A percentile compares a stretch with the other conserved stretches of the same genome.
These are phyloP conservation scores for Serendipita indica DNA, from an alignment of 768 basidiomycete species.

Conservation along the genomic window DNA sequence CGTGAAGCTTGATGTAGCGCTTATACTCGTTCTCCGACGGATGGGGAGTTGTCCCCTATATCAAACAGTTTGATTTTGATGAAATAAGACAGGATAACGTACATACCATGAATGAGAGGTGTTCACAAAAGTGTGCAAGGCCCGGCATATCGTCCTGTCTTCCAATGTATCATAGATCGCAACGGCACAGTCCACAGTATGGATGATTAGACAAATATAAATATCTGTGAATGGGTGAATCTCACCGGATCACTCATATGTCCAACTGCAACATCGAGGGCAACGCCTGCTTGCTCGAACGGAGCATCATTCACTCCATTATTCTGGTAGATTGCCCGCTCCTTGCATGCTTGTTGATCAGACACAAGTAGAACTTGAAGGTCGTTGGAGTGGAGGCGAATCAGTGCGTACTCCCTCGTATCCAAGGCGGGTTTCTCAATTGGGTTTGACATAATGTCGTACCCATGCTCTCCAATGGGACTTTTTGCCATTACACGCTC, in stretches of 20 bases:
- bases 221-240: not conserved
- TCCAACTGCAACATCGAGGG: conserved; percentile 31
- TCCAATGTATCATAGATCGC: not conserved
- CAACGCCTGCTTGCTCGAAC: conserved; percentile 29
- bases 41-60: conserved; percentile 56
- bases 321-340: too few species aligned
- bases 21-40: conserved; percentile 86
- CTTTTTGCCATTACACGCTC: too few species aligned
- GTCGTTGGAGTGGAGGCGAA: conserved; percentile 27
- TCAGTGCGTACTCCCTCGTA: conserved; percentile 21
- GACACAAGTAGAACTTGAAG: conserved; percentile 26
- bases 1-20: conserved; percentile 34
- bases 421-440: conserved; percentile 17
- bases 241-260: conserved; percentile 27
- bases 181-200: not conserved
- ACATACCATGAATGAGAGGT: conserved; percentile 68
- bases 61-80: not conserved
- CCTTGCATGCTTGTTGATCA: conserved; percentile 7
- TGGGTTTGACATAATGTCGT: too few species aligned
- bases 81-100: not conserved
- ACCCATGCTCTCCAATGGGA: too few species aligned
- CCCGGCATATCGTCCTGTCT: conserved; percentile 77
- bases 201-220: not conserved
- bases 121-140: conserved; percentile 90
- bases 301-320: too few species aligned